Evolutionary conservation across 371 early-diverging fungal species (phyloP).

Genomic region (Zychaea mexicana): DNA sequence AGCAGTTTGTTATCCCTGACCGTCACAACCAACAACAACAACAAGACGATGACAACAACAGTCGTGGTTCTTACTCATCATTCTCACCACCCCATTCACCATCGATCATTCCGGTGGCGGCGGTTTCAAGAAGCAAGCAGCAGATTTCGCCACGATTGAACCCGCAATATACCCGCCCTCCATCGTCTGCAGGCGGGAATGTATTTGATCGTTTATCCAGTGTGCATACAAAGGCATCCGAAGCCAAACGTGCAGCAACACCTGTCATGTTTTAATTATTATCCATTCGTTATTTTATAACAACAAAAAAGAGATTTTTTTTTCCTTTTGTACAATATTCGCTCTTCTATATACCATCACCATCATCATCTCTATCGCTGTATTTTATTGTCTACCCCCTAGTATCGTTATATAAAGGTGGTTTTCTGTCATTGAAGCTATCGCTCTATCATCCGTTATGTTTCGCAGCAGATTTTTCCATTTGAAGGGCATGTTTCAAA

Average conservation of each 20-base stretch:
- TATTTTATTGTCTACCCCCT: not conserved
- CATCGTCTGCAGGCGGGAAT: not conserved
- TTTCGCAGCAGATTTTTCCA: not conserved
- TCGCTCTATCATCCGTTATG: too few relatives aligned
- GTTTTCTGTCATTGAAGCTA: too few relatives aligned
- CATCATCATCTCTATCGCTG: not conserved
- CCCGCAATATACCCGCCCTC: conserved; percentile 5
- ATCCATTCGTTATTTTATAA: not conserved
- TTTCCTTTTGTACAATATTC: not conserved
- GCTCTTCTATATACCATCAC: not conserved
- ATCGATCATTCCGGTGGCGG: not conserved
- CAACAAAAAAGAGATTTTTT: too few relatives aligned
- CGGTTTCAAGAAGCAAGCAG: not conserved
- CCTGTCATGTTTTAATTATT: conserved; percentile 11
- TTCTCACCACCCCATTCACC: not conserved
- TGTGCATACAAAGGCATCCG: conserved; percentile 46
- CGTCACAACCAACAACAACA: not conserved
- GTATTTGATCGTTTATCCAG: conserved; percentile 46
- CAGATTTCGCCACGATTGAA: not conserved
- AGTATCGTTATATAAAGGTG: too few relatives aligned
- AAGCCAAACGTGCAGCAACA: conserved; percentile 35
- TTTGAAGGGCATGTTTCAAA: not conserved
- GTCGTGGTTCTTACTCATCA: not conserved
- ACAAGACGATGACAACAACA: not conserved
- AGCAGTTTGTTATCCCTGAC: conserved; percentile 17